Base-by-base conservation (phyloP, 2,329 filamentous ascomycete genomes). In the Lachnum nothofagi region DNA sequence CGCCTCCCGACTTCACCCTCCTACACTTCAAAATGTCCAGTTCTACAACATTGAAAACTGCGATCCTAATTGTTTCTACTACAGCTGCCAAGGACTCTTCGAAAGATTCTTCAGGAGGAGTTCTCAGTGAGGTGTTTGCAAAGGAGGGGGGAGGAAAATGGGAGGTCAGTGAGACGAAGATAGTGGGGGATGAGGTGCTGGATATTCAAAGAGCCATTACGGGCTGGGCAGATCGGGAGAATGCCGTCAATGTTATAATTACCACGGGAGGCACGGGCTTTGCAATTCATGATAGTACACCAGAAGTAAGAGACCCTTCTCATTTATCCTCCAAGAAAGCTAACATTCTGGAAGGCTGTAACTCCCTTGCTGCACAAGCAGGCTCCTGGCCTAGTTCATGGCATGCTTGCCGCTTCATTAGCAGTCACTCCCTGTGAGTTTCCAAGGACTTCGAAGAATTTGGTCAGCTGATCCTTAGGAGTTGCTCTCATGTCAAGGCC, bases 401-500 rank as follows among this genome's bases (percentile, higher is more conserved):
- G 83, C 56, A 98, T 98, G 91, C 75, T 98, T 35, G 77, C 90
- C 5, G 76, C 88, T 17, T 97, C 91, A 1, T 72, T 95, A 14
- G 74, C 80, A 37, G 82, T 97, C 27, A 98, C 93, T 2, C 91
- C 91, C 40, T 98, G 90, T 95, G 72, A 72, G 86, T 54, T 34
- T 37, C 35, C 10, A 33, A 45, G 3, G 25, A 29, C 3, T 5
- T 20, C 24, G 42, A 10, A 23, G 22, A 27, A 46, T 3, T 25
- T 33, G 43, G 23, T 47, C 29, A 49, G 42, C 58, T 68, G 48
- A 68, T 41, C 48, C 41, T 7, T 16, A 20, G 44, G 49, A 95
- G 90, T 98, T 70, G 93, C 93, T 38, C 85, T 95, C 73, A 98
- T 98, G 93, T 88, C 93, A 44, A 81, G 93, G 39, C 93, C 93